Base-by-base conservation (phyloP, 2,329 filamentous ascomycete species). In the Emmonsiellopsis sp. region DNA sequence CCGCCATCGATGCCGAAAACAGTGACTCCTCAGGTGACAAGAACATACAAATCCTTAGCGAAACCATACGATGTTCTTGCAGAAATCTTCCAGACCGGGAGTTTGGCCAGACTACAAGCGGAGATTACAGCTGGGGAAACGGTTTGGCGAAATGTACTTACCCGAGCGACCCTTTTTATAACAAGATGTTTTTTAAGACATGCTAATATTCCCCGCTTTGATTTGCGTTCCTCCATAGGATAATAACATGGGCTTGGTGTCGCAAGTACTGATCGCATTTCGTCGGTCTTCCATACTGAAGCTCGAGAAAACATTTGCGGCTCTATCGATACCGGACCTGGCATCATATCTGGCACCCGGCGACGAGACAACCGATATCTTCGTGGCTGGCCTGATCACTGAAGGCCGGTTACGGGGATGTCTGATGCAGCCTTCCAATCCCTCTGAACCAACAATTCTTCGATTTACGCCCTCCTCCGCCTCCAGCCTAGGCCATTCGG, bases 241-340 rank as follows among this genome's bases (percentile, higher is more conserved):
- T 61, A 81, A 81, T 46, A 97, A 94, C 63, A 68, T 73, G 3
- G 81, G 84, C 3, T 79, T 97, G 11, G 76, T 95, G 10, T 72
- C 75, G 4, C 82, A 89, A 65, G 84, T 92, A 9, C 67, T 86
- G 40, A 73, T 79, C 16, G 83, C 86, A 8, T 88, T 91, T 65
- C 83, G 87, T 60, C 83, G 84, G 61, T 89, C 86, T 73, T 84
- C 87, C 55, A 81, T 97, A 54, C 75, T 85, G 35, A 83, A 83
- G 55, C 76, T 97, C 30, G 83, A 84, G 44, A 79, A 81, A 51
- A 83, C 88, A 3, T 96, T 92, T 64, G 78, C 79, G 34, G 80
- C 82, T 5, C 72, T 85, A 35, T 78, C 80, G 3, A 70, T 85
- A 8, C 68, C 73, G 5, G 76, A 77, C 48, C 67, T 78, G 13